Percentiles rank a stretch among this genome's conserved stretches.
Evolutionary conservation across 2,329 filamentous ascomycete genomes (phyloP).

Genomic region (Remersonia thermophila): DNA sequence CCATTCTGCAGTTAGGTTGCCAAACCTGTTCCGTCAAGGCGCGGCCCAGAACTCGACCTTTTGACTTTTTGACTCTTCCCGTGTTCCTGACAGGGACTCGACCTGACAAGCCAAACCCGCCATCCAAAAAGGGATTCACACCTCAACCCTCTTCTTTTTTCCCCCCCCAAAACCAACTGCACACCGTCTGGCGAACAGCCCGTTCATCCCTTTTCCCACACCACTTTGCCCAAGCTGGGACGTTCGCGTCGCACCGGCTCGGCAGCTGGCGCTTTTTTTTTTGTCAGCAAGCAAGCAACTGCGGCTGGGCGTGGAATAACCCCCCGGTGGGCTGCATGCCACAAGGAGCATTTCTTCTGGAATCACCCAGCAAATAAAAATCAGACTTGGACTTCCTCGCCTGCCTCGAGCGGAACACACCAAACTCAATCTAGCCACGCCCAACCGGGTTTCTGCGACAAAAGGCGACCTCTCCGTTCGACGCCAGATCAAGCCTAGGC

Average conservation of each 20-base stretch:
- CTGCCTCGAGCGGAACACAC: conserved; percentile 33
- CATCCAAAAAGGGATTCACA: conserved; percentile 24
- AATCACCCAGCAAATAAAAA: conserved; percentile 25
- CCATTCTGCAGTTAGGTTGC: conserved; percentile 36
- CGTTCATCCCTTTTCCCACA: neutral
- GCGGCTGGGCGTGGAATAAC: neutral
- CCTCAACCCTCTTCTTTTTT: conserved; percentile 9
- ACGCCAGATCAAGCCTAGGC: conserved; percentile 55
- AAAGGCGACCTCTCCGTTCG: conserved; percentile 38
- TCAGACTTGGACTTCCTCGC: conserved; percentile 29
- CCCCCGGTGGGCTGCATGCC: conserved; percentile 17
- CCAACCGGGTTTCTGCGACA: conserved; percentile 46
- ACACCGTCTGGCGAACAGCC: too few relatives aligned
- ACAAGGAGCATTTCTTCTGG: conserved; percentile 18
- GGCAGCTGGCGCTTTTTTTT: conserved; percentile 11
- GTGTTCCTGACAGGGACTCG: conserved; percentile 27
- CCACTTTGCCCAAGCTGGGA: neutral
- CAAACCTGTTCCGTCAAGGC: conserved; percentile 33
- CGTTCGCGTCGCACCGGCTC: conserved; percentile 13
- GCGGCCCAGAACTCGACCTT: conserved; percentile 17
- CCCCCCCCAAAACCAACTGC: conserved; percentile 2
- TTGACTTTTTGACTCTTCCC: conserved; percentile 22
- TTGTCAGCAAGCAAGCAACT: neutral
- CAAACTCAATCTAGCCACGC: conserved; percentile 36
- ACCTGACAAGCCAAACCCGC: conserved; percentile 12